Base-by-base conservation (phyloP, 2,329 filamentous ascomycete species). In the Fusarium nodosum region DNA sequence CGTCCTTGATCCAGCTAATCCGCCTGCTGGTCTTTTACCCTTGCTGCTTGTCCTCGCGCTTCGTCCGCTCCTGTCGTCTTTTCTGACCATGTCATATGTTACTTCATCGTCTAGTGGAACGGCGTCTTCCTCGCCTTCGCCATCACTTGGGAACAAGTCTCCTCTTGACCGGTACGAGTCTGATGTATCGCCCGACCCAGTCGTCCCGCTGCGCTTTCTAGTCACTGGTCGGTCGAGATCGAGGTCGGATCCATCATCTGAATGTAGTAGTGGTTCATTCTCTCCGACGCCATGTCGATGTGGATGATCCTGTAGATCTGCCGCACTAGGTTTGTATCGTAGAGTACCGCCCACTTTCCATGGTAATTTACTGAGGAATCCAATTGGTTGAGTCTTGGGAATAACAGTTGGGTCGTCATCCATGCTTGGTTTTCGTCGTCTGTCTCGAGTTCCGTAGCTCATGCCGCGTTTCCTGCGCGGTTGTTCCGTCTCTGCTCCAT, bases 51-150 rank as follows among this genome's bases (percentile, higher is more conserved):
- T 80, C 24, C 86, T 89, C 67, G 44, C 51, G 47, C 86, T 91
- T 46, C 86, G 88, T n/a, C 76, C 77, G 51, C 90, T 90, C 46
- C 87, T 86, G 74, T 93, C 91, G 59, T 96, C 93, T 69, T 91
- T 88, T 54, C 91, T 88, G 64, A 94, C 90, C 65, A 97, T 84
- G 5, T 90, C 89, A 77, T 97, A 90, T 4, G 94, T 93, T 73
- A 98, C 97, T 75, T 97, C 94, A 76, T 97, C 95, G 73, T 95
- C 93, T 20, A 98, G 82, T 15, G 94, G 93, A n/a, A 97, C 88
- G 1, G 95, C 95, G 79, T 98, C 95, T 77, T 97, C 94, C 68
- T 97, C 93, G 55, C 94, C 93, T 74, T 91, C 88, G 47, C 86
- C 88, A 66, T 97, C 94, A 74, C 94, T 97, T 0, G 93, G 93